Evolutionary conservation across 2,329 filamentous ascomycete genomes (phyloP).

Genomic region (Lanzia echinophila): DNA sequence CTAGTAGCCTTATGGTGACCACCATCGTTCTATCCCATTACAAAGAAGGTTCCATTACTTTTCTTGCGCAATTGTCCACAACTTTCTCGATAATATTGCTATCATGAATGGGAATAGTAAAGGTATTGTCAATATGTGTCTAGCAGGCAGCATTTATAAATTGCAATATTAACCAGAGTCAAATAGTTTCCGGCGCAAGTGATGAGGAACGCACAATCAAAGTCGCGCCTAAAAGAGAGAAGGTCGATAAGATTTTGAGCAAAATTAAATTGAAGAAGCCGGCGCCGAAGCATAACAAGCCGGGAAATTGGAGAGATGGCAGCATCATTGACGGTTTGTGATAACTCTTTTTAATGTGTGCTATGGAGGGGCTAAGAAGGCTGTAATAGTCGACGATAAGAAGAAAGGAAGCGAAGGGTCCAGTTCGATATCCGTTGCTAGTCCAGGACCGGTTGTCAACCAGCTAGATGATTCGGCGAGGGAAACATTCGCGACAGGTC

Average conservation of each 20-base stretch:
- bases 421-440: slow-evolving; percentile 36
- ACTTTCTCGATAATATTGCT: slow-evolving; percentile 5
- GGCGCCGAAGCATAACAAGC: slow-evolving; percentile 55
- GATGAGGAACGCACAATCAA: slow-evolving; percentile 57
- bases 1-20: too few species aligned
- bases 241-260: slow-evolving; percentile 38
- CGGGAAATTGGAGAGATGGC: slow-evolving; percentile 67
- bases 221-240: slow-evolving; percentile 47
- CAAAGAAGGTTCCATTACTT: too few species aligned
- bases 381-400: slow-evolving; percentile 42
- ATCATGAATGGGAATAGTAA: slow-evolving; percentile 7
- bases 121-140: slow-evolving; percentile 4
- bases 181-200: slow-evolving; percentile 22
- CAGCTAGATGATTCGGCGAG: slow-evolving; percentile 69
- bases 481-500: slow-evolving; percentile 74
- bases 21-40: too few species aligned
- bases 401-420: slow-evolving; percentile 42
- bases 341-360: background rate
- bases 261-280: slow-evolving; percentile 57
- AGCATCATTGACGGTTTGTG: slow-evolving; percentile 54
- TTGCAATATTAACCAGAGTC: background rate
- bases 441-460: slow-evolving; percentile 53
- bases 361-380: slow-evolving; percentile 1
- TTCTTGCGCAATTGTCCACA: too few species aligned
- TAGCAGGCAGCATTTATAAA: background rate